These are phyloP conservation scores for Cytospora piceicola DNA, from an alignment of 2,329 filamentous ascomycete genomes.

Conservation along the genomic window DNA sequence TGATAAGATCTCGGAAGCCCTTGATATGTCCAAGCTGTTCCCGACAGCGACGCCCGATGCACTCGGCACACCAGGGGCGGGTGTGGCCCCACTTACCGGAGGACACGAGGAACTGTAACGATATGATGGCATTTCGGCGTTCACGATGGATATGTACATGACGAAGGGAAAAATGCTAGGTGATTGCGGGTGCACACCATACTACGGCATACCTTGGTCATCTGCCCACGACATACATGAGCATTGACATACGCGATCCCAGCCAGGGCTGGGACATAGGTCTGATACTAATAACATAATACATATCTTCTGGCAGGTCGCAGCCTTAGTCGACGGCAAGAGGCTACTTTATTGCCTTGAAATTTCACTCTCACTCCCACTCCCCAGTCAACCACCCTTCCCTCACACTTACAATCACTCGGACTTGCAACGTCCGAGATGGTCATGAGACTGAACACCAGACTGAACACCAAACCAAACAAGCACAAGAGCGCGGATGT, in stretches of 20 bases:
- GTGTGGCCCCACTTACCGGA: slow-evolving; percentile 23
- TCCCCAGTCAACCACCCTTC: no score
- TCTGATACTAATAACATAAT: slow-evolving; percentile 31
- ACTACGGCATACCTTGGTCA: slow-evolving; percentile 10
- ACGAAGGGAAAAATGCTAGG: slow-evolving; percentile 23
- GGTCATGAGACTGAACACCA: background rate
- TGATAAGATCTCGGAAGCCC: slow-evolving; percentile 66
- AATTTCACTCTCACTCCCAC: no score
- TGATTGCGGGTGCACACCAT: slow-evolving; percentile 15
- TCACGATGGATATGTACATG: slow-evolving; percentile 26
- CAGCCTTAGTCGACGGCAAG: background rate
- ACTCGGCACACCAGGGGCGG: slow-evolving; percentile 31
- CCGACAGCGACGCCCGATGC: slow-evolving; percentile 22
- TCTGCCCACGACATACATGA: slow-evolving; percentile 2
- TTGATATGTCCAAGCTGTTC: slow-evolving; percentile 40
- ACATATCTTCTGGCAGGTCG: slow-evolving; percentile 12
- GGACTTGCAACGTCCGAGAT: background rate
- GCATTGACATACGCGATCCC: slow-evolving; percentile 19
- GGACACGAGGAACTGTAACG: slow-evolving; percentile 40
- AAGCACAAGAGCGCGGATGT: slow-evolving; percentile 81
- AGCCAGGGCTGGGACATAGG: slow-evolving; percentile 18
- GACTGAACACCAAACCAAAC: background rate
- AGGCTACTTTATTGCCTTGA: background rate
- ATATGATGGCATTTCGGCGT: slow-evolving; percentile 14
- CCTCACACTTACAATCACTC: background rate